These are phyloP conservation scores for Trametes punicea DNA, from an alignment of 768 basidiomycete species.

Conservation along the genomic window DNA sequence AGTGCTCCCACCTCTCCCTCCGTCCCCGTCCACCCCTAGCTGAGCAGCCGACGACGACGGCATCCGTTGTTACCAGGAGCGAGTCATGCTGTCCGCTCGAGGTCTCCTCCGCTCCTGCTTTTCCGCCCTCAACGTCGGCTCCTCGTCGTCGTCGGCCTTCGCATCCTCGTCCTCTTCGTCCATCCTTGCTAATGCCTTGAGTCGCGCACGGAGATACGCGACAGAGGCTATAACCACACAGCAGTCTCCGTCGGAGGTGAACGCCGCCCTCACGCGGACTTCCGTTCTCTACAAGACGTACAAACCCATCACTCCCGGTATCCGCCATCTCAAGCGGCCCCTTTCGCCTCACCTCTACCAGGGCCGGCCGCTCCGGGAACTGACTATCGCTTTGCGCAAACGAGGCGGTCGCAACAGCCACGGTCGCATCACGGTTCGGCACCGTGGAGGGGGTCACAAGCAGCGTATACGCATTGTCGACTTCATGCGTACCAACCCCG, in stretches of 20 bases:
- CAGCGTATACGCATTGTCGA: conserved; percentile 85
- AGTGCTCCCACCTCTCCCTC: not conserved
- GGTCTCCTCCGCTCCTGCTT: conserved; percentile 41
- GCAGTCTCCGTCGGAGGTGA: conserved; percentile 32
- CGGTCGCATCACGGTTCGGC: conserved; percentile 85
- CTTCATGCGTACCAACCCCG: conserved; percentile 74
- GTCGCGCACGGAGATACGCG: conserved; percentile 34
- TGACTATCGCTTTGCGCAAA: conserved; percentile 79
- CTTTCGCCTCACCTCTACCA: conserved; percentile 79
- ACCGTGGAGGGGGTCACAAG: conserved; percentile 88
- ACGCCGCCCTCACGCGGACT: conserved; percentile 47
- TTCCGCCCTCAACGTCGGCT: conserved; percentile 21
- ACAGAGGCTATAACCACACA: conserved; percentile 32
- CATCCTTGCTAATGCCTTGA: conserved; percentile 17
- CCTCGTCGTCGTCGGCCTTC: conserved; percentile 12
- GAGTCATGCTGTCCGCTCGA: conserved; percentile 43
- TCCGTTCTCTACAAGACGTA: conserved; percentile 77
- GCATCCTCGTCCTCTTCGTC: conserved; percentile 23
- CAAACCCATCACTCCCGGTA: conserved; percentile 82
- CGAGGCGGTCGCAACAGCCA: conserved; percentile 83
- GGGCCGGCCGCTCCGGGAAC: conserved; percentile 77
- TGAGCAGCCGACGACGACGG: conserved; percentile 16
- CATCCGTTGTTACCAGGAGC: conserved; percentile 17
- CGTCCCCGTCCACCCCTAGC: conserved; percentile 6
- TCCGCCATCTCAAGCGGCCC: conserved; percentile 85